Base-by-base conservation (phyloP, 1,284 basidiomycete species). In the Melampsora larici-populina region DNA sequence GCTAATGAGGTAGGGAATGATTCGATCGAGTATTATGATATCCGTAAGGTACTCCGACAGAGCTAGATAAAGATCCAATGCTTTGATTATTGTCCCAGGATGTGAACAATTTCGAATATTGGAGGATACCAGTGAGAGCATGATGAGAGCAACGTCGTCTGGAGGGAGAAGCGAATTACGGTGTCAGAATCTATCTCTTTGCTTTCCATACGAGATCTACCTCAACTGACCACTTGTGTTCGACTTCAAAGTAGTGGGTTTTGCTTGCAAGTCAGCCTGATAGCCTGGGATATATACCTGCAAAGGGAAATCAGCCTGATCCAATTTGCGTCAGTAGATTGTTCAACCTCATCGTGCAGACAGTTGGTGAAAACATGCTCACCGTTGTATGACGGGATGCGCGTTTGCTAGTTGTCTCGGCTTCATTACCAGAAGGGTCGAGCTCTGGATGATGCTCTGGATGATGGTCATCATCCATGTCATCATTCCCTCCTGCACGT, bases 11-110 rank as follows among this genome's bases (percentile, higher is more conserved):
- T 93, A 98, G 0, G 97, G 97, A 1, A 97, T 86, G 84, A 98
- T 89, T 3, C 95, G 89, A 83, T 99, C 97, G 65, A 99, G 86
- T 83, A 96, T 96, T 18, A 94, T 93, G 83, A 98, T 96, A 82
- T 99, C 97, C 0, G 92, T 92, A 46, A 99, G 87, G 82, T 92
- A 91, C 1, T 88, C 88, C 3, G 89, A 89, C 6, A 98, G 86
- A 1, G 93, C 92, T 24, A 97, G 87, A 77, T 97, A 90, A 13
- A 97, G 87, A 81, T 97, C 94, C 67, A 99, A 85, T 0, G 91
- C 92, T 51, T 89, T 90, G 36, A 93, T 85, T 83, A 94, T 93
- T 8, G 93, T 93, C 46, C 91, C 92, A 0, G 97, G 93, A 2
- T 94, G 87, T 17, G 88, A 86, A 82, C 93, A 96, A 81, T 94